Percentiles rank a stretch among this genome's conserved stretches.
These are phyloP conservation scores for Prunus mongolica DNA, from an alignment of 306 rosid species.

Conservation along the genomic window DNA sequence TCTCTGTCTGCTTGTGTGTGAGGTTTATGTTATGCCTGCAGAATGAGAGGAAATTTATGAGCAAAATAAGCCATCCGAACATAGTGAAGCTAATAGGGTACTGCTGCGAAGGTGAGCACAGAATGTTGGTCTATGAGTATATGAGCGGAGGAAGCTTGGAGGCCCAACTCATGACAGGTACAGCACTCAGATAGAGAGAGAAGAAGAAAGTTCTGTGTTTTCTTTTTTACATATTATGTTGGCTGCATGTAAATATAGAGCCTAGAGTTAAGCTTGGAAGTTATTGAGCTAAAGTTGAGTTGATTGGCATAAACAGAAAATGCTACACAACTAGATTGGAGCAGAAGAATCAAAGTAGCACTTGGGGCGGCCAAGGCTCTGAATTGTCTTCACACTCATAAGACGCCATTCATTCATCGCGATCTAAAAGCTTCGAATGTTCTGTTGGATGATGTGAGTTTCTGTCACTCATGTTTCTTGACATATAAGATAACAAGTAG, in stretches of 20 bases:
- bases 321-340: conserved; percentile 27
- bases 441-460: conserved; percentile 48
- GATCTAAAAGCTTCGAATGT: conserved; percentile 54
- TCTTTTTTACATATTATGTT: no score
- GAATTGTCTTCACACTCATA: conserved; percentile 40
- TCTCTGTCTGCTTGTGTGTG: not conserved
- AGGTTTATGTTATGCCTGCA: conserved; percentile 18
- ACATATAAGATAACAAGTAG: not conserved
- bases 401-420: conserved; percentile 46
- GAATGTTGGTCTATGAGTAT: conserved; percentile 54
- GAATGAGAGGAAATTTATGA: conserved; percentile 46
- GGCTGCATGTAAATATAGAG: no score
- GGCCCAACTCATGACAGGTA: conserved; percentile 41
- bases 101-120: conserved; percentile 44
- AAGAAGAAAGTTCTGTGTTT: not conserved
- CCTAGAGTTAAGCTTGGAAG: no score
- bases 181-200: not conserved
- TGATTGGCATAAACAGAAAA: conserved; percentile 16
- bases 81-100: conserved; percentile 54
- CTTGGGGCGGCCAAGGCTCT: conserved; percentile 46
- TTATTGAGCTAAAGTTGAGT: no score
- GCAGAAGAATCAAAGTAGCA: conserved; percentile 48
- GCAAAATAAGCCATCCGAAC: conserved; percentile 46
- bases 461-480: not conserved
- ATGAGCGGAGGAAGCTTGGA: conserved; percentile 57